phyloP scores from a whole-genome alignment of 768 basidiomycete species.

The Rubroboletus satanas region DNA sequence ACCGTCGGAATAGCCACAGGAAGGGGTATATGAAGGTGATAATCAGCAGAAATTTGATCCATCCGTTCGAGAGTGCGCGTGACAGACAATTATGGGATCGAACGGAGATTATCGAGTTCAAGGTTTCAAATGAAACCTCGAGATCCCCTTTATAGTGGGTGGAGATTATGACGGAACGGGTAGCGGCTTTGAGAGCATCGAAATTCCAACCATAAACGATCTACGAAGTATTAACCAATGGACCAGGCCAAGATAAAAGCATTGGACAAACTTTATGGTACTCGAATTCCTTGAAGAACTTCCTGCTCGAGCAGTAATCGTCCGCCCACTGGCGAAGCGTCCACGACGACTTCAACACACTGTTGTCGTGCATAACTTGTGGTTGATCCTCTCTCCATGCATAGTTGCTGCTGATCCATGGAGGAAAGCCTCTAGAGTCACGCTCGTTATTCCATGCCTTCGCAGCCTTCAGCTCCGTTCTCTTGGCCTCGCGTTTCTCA shows the following conservation, averaged over 20 bases:
- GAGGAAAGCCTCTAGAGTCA: conserved; percentile 46
- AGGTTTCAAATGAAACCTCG: conserved; percentile 47
- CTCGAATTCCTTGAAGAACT: conserved; percentile 72
- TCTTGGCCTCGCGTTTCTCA: conserved; percentile 38
- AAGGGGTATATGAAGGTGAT: conserved; percentile 73
- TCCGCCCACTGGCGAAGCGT: conserved; percentile 78
- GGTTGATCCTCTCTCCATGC: conserved; percentile 33
- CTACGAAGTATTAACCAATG: conserved; percentile 33
- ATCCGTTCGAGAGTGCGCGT: conserved; percentile 62
- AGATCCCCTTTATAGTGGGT: conserved; percentile 37
- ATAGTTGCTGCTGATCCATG: conserved; percentile 40
- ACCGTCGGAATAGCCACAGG: conserved; percentile 76
- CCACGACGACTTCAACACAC: conserved; percentile 49
- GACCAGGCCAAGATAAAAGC: background rate
- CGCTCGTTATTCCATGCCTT: conserved; percentile 46
- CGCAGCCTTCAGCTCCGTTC: conserved; percentile 40
- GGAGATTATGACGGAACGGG: conserved; percentile 36
- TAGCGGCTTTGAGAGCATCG: conserved; percentile 37
- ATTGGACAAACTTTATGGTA: conserved; percentile 54
- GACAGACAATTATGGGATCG: conserved; percentile 66
- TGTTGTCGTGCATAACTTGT: conserved; percentile 18
- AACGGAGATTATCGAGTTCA: conserved; percentile 52
- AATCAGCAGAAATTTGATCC: conserved; percentile 66
- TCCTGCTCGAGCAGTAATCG: conserved; percentile 69
- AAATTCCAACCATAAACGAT: conserved; percentile 61